A percentile compares a stretch with the other conserved stretches of the same genome.
Conservation (phyloP, 208 protist genomes). For the Wallacemonas sp. region DNA sequence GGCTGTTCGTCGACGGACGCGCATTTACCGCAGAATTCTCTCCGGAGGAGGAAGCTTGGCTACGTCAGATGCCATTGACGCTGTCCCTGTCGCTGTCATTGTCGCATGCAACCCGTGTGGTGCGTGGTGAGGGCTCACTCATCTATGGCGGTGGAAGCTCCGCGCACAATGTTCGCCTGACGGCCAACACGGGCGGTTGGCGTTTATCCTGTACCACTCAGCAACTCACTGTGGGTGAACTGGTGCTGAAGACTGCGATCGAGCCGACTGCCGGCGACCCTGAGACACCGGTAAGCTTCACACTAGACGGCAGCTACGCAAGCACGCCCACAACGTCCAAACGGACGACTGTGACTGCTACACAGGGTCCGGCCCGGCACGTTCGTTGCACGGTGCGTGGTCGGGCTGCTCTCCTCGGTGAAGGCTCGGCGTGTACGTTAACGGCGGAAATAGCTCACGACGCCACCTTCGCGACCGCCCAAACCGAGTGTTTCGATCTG, state of each 20-base stretch:
- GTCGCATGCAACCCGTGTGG: not conserved
- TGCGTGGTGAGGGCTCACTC: not conserved
- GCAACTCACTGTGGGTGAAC: not conserved
- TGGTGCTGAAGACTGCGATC: not conserved
- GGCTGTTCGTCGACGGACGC: slow-evolving; percentile 6
- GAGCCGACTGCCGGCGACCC: no score
- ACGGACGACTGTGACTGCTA: no score
- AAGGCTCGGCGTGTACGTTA: not conserved
- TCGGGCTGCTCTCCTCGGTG: not conserved
- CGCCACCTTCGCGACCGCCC: not conserved
- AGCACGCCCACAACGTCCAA: no score
- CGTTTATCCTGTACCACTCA: not conserved
- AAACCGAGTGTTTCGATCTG: slow-evolving; percentile 7
- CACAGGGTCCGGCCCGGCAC: no score
- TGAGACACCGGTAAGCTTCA: not conserved
- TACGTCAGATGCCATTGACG: not conserved
- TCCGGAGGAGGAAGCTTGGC: not conserved
- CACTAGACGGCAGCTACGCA: not conserved
- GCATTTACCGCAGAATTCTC: not conserved
- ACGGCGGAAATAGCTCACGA: slow-evolving; percentile 16
- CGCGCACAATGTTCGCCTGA: not conserved
- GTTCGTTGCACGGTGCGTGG: not conserved
- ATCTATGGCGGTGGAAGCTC: not conserved
- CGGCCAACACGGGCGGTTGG: not conserved
- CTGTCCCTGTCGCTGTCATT: not conserved